Base-by-base conservation (phyloP, 2,329 filamentous ascomycete species). In the Colletotrichum sp. region DNA sequence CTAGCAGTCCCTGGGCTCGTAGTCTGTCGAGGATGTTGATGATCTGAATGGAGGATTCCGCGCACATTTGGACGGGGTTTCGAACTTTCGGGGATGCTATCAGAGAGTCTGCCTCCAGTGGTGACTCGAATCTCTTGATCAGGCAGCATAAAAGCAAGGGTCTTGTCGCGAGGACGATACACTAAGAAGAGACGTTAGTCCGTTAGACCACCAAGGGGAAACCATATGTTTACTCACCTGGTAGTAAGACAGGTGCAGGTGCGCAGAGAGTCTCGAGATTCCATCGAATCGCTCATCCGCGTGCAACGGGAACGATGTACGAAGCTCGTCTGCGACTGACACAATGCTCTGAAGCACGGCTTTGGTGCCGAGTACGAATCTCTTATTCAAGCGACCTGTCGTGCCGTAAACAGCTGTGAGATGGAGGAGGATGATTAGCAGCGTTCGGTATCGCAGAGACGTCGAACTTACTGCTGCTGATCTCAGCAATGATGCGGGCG, bases 1-100 rank as follows among this genome's bases (percentile, higher is more conserved):
- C 87, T 3, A 90, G 82, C 18, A 90, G 82, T 12, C 85, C 85
- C 77, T 90, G 87, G 12, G 82, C 81, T 78, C 87, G 84, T 28
- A 90, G 80, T 43, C 82, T 84, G 71, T 82, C 82, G 9, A 90
- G 85, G 43, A 90, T 84, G 5, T 83, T 79, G 43, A 84, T 80
- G 76, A 78, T 82, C 71, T 83, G 80, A 13, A 81, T 78, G 1
- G 81, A 83, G 16, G 83, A 84, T 64, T 84, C 83, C 69, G 84
- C 78, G 34, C 82, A 82, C 80, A 84, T 82, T 55, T 83, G 82
- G 60, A 83, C 76, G 26, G 84, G 77, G 52, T 82, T 84, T 68
- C 80, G 81, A 34, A 83, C 79, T 16, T 80, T 83, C 70, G 79
- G 78, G 6, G 81, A 82, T 24, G 87, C 89, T 15, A 82, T 81